Percentiles rank a stretch among this genome's conserved stretches.
These are phyloP conservation scores for Penicillium atrosanguineum DNA, from an alignment of 495 filamentous ascomycete species.

Conservation along the genomic window DNA sequence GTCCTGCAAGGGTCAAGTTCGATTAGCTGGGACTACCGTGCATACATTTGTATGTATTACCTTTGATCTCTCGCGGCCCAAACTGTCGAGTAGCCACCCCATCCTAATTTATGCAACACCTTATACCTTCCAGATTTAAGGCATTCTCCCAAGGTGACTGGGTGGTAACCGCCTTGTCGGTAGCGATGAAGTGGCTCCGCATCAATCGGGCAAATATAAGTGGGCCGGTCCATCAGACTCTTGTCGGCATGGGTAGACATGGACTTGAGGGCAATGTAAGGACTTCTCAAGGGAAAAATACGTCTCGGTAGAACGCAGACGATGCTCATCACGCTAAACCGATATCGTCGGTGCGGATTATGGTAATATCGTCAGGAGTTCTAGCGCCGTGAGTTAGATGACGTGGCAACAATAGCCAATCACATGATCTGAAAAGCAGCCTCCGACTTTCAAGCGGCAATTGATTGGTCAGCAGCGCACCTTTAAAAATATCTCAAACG, in stretches of 20 bases:
- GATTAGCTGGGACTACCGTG: conserved; percentile 17
- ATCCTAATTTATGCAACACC: conserved; percentile 49
- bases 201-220: conserved; percentile 19
- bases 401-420: too few relatives aligned
- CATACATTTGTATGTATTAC: conserved; percentile 13
- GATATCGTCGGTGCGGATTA: neutral
- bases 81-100: conserved; percentile 48
- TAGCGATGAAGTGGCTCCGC: conserved; percentile 32
- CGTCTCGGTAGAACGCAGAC: conserved; percentile 6
- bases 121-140: conserved; percentile 41
- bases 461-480: too few relatives aligned
- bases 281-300: conserved; percentile 11
- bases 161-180: conserved; percentile 43
- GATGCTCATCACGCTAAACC: conserved; percentile 7
- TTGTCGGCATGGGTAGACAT: conserved; percentile 19
- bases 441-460: too few relatives aligned
- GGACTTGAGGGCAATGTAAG: conserved; percentile 5
- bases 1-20: conserved; percentile 12
- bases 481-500: too few relatives aligned
- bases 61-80: conserved; percentile 46
- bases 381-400: too few relatives aligned
- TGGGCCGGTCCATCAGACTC: conserved; percentile 15
- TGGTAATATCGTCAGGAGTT: conserved; percentile 4
- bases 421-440: too few relatives aligned
- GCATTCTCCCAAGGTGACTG: conserved; percentile 36